Percentiles rank a stretch among this genome's conserved stretches.
These are phyloP conservation scores for Dendrocalamus sinicus DNA, from an alignment of 176 grass and related monocot species.

Conservation along the genomic window DNA sequence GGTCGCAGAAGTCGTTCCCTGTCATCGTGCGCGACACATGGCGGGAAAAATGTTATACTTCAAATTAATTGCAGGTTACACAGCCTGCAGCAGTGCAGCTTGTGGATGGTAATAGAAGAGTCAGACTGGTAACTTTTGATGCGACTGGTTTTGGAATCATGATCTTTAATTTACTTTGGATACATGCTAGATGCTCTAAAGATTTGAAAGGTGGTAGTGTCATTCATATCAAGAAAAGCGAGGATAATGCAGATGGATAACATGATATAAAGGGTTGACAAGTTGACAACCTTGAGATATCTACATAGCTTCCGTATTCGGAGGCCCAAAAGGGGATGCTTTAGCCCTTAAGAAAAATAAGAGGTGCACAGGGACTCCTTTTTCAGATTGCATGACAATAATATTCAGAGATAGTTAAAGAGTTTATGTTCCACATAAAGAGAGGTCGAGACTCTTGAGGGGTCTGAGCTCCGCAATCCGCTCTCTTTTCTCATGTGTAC, in stretches of 20 bases:
- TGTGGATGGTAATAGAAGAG: no score
- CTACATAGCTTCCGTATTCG: neutral
- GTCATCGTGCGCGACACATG: neutral
- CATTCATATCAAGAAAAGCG: neutral
- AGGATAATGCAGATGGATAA: neutral
- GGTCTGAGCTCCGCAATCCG: neutral
- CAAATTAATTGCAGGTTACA: neutral
- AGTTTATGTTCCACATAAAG: no score
- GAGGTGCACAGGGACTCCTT: neutral
- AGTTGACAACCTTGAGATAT: neutral
- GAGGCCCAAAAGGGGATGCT: neutral
- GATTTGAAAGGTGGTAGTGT: neutral
- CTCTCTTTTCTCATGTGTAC: neutral
- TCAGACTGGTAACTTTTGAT: neutral
- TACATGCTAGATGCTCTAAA: neutral
- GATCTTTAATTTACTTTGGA: neutral
- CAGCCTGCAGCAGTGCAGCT: no score
- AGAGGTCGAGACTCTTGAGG: no score
- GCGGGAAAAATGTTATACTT: constrained; percentile 24
- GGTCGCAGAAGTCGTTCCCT: constrained; percentile 62
- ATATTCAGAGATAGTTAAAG: neutral
- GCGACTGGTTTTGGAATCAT: neutral
- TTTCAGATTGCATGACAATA: neutral
- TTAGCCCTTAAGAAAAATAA: neutral
- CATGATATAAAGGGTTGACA: neutral